Evolutionary conservation across 2,329 filamentous ascomycete genomes (phyloP).

Genomic region (Penicillium sp.): DNA sequence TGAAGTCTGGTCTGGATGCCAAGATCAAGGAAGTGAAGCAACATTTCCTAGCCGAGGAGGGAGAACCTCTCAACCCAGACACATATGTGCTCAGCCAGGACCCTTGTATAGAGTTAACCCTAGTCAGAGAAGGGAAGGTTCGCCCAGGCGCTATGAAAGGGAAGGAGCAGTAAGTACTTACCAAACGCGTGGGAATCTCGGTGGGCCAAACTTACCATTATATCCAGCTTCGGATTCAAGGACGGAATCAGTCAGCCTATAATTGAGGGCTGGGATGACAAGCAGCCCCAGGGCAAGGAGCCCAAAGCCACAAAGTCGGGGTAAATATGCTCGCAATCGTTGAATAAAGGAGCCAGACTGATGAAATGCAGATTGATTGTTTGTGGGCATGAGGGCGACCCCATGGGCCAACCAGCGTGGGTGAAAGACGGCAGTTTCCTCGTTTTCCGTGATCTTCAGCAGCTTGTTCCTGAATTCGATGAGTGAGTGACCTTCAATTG

Average conservation of each 20-base stretch:
- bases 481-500: slow-evolving; percentile 11
- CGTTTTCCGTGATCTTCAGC: slow-evolving; percentile 45
- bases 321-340: slow-evolving; percentile 10
- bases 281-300: neutral
- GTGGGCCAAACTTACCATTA: neutral
- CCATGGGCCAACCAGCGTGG: slow-evolving; percentile 34
- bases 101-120: slow-evolving; percentile 1
- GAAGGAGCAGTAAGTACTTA: slow-evolving; percentile 20
- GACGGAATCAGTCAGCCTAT: slow-evolving; percentile 46
- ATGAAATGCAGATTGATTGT: slow-evolving; percentile 37
- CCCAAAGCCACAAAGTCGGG: slow-evolving; percentile 21
- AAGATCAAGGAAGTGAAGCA: slow-evolving; percentile 5
- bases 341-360: slow-evolving; percentile 6
- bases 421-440: slow-evolving; percentile 48
- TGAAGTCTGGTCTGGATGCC: neutral
- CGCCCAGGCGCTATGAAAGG: slow-evolving; percentile 1
- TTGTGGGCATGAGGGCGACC: slow-evolving; percentile 38
- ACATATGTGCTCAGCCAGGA: neutral
- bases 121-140: neutral
- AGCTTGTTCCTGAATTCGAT: slow-evolving; percentile 48
- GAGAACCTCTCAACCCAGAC: neutral
- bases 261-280: slow-evolving; percentile 33
- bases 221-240: slow-evolving; percentile 42
- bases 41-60: neutral
- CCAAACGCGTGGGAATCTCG: neutral